Evolutionary conservation across 441 rosid species (phyloP).

Genomic region (Syzygium malaccense): DNA sequence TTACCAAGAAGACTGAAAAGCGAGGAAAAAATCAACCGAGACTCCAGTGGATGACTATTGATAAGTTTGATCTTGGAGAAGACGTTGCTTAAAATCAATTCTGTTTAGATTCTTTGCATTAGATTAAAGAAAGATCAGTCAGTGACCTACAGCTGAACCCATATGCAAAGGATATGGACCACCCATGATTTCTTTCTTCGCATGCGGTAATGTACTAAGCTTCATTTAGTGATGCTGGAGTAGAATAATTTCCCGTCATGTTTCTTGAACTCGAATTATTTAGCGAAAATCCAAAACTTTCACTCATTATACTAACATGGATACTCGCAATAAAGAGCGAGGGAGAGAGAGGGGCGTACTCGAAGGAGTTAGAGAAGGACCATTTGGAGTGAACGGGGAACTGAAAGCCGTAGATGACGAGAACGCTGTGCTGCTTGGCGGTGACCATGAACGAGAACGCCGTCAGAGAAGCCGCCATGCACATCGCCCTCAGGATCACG

Average conservation of each 20-base stretch:
- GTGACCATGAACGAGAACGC: conserved; percentile 66
- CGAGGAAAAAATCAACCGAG: neutral
- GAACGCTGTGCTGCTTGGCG: conserved; percentile 42
- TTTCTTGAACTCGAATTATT: neutral
- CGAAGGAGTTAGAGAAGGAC: conserved; percentile 71
- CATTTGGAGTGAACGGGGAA: conserved; percentile 58
- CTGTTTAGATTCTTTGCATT: neutral
- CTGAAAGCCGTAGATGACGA: conserved; percentile 54
- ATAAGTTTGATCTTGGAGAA: neutral
- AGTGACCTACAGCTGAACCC: neutral
- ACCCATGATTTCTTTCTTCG: neutral
- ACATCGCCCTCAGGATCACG: conserved; percentile 38
- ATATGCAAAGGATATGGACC: neutral
- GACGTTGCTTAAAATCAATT: neutral
- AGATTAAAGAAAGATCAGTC: neutral
- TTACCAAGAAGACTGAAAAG: neutral
- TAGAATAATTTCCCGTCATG: neutral
- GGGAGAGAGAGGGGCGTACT: conserved; percentile 28
- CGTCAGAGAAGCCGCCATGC: conserved; percentile 42
- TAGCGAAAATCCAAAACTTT: neutral
- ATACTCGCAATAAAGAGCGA: neutral
- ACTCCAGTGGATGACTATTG: neutral
- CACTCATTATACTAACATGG: neutral
- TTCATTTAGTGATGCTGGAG: neutral
- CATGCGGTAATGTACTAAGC: neutral